Evolutionary conservation across 169 alveolate genomes (phyloP), one percentile per base, ranked within the genome.

Genomic region (Plasmodium malariae): DNA sequence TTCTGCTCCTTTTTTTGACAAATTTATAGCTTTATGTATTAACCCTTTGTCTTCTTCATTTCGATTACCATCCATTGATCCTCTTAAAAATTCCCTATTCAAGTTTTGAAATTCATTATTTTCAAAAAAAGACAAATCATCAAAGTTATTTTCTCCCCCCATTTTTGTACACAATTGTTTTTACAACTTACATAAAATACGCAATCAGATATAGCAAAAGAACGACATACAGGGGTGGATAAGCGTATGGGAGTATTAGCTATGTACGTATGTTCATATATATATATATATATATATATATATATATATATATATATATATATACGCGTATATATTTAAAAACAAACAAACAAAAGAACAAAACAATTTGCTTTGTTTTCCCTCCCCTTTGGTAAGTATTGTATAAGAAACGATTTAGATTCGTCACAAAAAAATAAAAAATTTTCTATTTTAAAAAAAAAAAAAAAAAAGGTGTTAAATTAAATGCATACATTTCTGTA

Each of bases 1-100:
- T 30, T 80, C 90, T 65, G 90, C 90, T 9, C 90, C 90, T 5
- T 67, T 63, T 80, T 80, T 80, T 14, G 90, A 80, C 34, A 80
- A 67, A 51, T 62, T 51, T 4, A 80, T 80, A 30, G 90, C 90
- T 45, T 80, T 80, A 12, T 80, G 72, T 45, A 80, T 49, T 26
- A 80, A 32, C 21, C 90, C 90, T 30, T 80, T 67, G 37, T 43
- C 76, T 40, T 80, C 90, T 65, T 80, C 83, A 80, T 68, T 67
- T 11, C 34, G 12, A 17, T 32, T 67, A 40, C 24, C 11, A 1
- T 80, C 85, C 72, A 80, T 80, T 37, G 90, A n/a, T 0, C 85
- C 76, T 43, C 83, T 80, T 24, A 80, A 1, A 80, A 34, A 80
- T 5, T 74, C 88, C n/a, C 65, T 45, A 26, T 80, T 80, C 7